Evolutionary conservation across 179 eudicot species (phyloP).

Genomic region (Dionaea muscipula): DNA sequence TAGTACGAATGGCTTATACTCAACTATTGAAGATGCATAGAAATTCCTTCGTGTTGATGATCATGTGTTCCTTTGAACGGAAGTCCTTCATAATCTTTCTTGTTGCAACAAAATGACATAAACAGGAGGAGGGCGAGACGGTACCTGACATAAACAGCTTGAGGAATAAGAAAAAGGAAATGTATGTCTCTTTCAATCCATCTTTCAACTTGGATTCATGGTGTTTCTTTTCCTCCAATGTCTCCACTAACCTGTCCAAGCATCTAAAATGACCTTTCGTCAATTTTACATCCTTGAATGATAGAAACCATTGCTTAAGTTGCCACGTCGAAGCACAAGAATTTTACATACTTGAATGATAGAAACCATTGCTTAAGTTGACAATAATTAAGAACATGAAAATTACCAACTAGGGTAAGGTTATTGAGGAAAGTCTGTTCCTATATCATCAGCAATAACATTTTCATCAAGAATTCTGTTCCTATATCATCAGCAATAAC

Average conservation of each 20-base stretch:
- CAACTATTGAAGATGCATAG: too few relatives aligned
- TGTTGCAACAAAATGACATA: constrained; percentile 87
- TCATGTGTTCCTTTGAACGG: too few relatives aligned
- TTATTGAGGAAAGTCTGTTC: too few relatives aligned
- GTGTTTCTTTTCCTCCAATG: constrained; percentile 89
- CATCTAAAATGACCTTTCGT: constrained; percentile 33
- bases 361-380: not conserved
- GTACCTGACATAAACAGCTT: constrained; percentile 47
- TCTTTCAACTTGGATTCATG: constrained; percentile 85
- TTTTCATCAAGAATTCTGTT: too few relatives aligned
- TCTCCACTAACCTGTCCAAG: constrained; percentile 67
- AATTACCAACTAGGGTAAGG: too few relatives aligned
- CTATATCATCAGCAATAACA: too few relatives aligned
- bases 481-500: too few relatives aligned
- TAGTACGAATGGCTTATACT: too few relatives aligned
- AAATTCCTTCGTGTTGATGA: too few relatives aligned
- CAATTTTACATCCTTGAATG: not conserved
- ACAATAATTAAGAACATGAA: too few relatives aligned
- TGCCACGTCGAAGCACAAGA: not conserved
- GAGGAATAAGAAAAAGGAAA: constrained; percentile 9
- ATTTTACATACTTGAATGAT: not conserved
- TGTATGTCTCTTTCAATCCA: constrained; percentile 63
- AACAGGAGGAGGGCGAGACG: constrained; percentile 67
- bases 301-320: not conserved
- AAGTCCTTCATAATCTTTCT: too few relatives aligned